Base-by-base conservation (phyloP, 345 rosid species). In the Mercurialis annua region DNA sequence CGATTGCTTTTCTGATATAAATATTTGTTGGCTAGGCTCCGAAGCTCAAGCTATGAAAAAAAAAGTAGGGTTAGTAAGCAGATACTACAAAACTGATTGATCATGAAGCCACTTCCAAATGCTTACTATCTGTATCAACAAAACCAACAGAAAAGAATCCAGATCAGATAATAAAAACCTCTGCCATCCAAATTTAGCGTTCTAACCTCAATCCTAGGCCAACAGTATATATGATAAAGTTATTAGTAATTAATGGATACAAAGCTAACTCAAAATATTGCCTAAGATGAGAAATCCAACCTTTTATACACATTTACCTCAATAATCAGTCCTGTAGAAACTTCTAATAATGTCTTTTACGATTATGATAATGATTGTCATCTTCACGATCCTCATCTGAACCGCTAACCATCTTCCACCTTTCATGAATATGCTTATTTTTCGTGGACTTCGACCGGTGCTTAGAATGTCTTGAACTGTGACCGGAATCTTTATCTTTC, bases 371-470 rank as follows among this genome's bases (percentile, higher is more conserved):
- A 29, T n/a, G 53, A 54, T 40, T 20, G 29, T 65, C 71, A 40
- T 76, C 81, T 23, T 47, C 66, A 58, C 12, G 23, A 30, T 76
- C 56, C 65, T 65, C 71, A 24, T 69, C 74, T 27, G 70, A 61
- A 26, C 75, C 69, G 54, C 75, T 59, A 23, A 44, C 61, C 87
- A 78, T 83, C 71, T 50, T 78, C 87, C 82, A 78, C 71, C 84
- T 74, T 59, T 78, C 80, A 65, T 38, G 74, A 65, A 59, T 59
- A 29, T 20, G 30, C 38, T 74, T 66, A 51, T 73, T 44, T 47
- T 36, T 33, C n/a, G 20, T 43, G 11, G 66, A 29, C 54, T 63
- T 76, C 30, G 67, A 36, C 14, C 38, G 67, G 44, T 61, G 53
- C 66, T 48, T 42, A 26, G 77, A 65, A 58, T 65, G 70, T 62